Percentiles rank a stretch among this genome's conserved stretches.
Evolutionary conservation across 2,329 filamentous ascomycete genomes (phyloP).

Genomic region (Colletotrichum incanum): DNA sequence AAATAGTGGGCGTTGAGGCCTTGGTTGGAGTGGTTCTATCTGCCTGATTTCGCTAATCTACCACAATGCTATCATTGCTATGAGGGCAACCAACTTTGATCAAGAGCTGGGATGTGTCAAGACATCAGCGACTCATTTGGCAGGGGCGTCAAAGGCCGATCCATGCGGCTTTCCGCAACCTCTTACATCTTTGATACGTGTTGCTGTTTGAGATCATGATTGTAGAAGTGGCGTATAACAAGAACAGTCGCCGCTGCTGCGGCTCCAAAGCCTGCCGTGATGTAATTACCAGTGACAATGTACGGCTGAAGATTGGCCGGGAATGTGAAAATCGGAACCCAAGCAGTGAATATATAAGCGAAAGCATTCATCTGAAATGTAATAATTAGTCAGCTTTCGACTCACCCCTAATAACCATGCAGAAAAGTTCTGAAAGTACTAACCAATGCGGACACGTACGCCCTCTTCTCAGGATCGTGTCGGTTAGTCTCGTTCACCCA

Average conservation of each 20-base stretch:
- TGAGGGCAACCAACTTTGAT: too few relatives aligned
- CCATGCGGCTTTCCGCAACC: too few relatives aligned
- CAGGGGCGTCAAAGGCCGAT: too few relatives aligned
- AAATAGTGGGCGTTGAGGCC: too few relatives aligned
- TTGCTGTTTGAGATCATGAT: constrained; percentile 43
- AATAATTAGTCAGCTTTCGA: not conserved
- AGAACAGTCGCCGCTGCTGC: constrained; percentile 42
- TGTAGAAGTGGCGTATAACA: constrained; percentile 46
- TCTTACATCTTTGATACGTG: not conserved
- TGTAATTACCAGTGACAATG: constrained; percentile 50
- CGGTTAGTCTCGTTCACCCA: constrained; percentile 48
- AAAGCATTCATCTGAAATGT: constrained; percentile 49
- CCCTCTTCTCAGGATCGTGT: constrained; percentile 49
- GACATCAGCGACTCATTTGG: too few relatives aligned
- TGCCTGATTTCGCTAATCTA: too few relatives aligned
- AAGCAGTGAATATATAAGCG: constrained; percentile 50
- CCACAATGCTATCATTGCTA: too few relatives aligned
- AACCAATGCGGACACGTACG: constrained; percentile 49
- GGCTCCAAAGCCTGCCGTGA: constrained; percentile 48
- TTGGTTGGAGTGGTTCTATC: too few relatives aligned
- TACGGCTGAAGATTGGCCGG: constrained; percentile 50
- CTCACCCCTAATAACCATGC: not conserved
- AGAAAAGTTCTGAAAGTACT: not conserved
- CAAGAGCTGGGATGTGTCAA: too few relatives aligned
- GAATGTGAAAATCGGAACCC: constrained; percentile 51